Percentiles rank a stretch among this genome's conserved stretches.
phyloP scores from a whole-genome alignment of 2,329 filamentous ascomycete species.

The Trichoderma gracile region DNA sequence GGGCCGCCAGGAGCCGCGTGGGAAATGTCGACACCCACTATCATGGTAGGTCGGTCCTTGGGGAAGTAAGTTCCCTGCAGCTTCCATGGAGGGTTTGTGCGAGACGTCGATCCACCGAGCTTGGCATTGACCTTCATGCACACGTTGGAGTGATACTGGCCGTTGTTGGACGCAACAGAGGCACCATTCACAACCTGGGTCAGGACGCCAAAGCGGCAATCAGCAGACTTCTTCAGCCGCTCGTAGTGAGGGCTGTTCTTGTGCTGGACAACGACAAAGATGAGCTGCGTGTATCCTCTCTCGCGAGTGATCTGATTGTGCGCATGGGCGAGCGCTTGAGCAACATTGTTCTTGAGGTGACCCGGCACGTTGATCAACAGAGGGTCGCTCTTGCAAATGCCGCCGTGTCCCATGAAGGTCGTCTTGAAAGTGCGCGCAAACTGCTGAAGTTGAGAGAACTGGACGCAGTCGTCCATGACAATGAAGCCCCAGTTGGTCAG shows the following conservation, averaged over 20 bases:
- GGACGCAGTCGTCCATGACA: conserved; percentile 58
- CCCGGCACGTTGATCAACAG: conserved; percentile 39
- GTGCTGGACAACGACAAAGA: conserved; percentile 75
- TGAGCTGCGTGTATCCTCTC: conserved; percentile 65
- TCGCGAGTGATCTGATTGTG: conserved; percentile 54
- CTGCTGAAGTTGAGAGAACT: conserved; percentile 38
- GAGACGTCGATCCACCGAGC: conserved; percentile 77
- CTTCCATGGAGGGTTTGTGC: conserved; percentile 41
- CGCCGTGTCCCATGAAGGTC: conserved; percentile 54
- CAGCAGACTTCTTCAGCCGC: conserved; percentile 83
- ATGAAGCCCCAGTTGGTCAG: conserved; percentile 77
- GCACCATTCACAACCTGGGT: conserved; percentile 77
- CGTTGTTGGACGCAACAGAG: conserved; percentile 68
- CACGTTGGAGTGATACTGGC: conserved; percentile 91
- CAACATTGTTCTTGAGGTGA: conserved; percentile 43
- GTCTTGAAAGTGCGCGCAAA: conserved; percentile 47
- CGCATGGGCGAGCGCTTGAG: conserved; percentile 50
- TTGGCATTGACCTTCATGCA: conserved; percentile 97
- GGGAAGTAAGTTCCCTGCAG: conserved; percentile 40
- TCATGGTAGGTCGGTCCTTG: conserved; percentile 63
- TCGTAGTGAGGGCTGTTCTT: conserved; percentile 74
- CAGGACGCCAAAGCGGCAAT: conserved; percentile 80
- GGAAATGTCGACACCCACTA: conserved; percentile 89
- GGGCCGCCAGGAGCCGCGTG: conserved; percentile 71
- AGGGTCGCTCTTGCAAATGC: conserved; percentile 42